These are phyloP conservation scores for Penicillium rolfsii DNA, from an alignment of 2,329 filamentous ascomycete species.

Conservation along the genomic window DNA sequence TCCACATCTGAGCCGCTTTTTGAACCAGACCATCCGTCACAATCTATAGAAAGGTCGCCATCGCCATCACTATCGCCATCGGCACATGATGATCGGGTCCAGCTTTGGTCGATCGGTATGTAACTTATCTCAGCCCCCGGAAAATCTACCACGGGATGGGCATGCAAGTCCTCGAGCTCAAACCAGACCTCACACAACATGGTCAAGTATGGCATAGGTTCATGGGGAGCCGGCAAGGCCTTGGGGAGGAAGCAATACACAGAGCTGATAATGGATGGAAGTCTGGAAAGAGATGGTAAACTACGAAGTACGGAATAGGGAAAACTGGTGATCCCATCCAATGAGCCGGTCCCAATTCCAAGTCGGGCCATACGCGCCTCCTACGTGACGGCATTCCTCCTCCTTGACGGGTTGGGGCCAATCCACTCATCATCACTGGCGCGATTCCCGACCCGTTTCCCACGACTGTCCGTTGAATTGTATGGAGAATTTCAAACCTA, in stretches of 20 bases:
- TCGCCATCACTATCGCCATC: background rate
- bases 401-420: slow-evolving; percentile 8
- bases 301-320: background rate
- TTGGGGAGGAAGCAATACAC: background rate
- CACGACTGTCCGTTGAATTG: background rate
- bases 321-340: background rate
- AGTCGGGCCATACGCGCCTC: slow-evolving; percentile 11
- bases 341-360: background rate
- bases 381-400: slow-evolving; percentile 28
- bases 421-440: slow-evolving; percentile 2
- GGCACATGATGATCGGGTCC: background rate
- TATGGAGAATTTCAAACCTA: background rate
- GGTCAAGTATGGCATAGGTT: slow-evolving; percentile 3
- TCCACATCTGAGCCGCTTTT: background rate
- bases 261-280: background rate
- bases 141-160: slow-evolving; percentile 3
- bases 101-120: background rate
- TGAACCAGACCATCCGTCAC: background rate
- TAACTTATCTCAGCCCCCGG: background rate
- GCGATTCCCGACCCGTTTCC: slow-evolving; percentile 1
- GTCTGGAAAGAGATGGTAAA: background rate
- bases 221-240: slow-evolving; percentile 5
- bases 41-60: background rate
- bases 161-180: slow-evolving; percentile 1
- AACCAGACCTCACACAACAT: slow-evolving; percentile 22